Evolutionary conservation across 257 asterid species (phyloP).

Genomic region (Dorcoceras hygrometricum): DNA sequence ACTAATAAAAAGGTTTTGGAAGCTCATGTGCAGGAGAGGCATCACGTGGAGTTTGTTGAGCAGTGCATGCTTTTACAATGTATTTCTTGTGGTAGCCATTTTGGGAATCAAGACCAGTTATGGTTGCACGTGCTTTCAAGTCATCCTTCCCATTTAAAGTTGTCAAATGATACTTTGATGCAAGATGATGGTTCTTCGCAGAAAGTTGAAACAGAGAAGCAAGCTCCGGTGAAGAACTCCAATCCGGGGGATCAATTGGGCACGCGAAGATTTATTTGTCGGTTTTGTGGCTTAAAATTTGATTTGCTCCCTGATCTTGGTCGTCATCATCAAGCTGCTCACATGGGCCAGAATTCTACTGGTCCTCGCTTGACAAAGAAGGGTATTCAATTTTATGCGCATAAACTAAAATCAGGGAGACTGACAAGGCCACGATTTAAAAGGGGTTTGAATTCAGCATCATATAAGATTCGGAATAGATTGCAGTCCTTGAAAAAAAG

Average conservation of each 20-base stretch:
- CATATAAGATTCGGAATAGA: slow-evolving; percentile 71
- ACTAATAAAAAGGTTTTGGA: slow-evolving; percentile 89
- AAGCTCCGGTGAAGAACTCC: slow-evolving; percentile 29
- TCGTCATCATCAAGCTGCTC: slow-evolving; percentile 99
- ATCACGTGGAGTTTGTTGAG: slow-evolving; percentile 81
- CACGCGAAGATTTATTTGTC: slow-evolving; percentile 67
- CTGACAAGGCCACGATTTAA: slow-evolving; percentile 71
- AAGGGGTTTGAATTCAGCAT: slow-evolving; percentile 61
- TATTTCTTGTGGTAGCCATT: slow-evolving; percentile 81
- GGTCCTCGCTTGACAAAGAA: slow-evolving; percentile 69
- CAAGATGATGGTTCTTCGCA: slow-evolving; percentile 32
- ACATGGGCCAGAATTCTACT: slow-evolving; percentile 57
- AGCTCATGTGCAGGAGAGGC: slow-evolving; percentile 92
- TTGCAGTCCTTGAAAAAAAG: slow-evolving; percentile 72
- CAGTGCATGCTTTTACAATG: slow-evolving; percentile 97
- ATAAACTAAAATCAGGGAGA: slow-evolving; percentile 80
- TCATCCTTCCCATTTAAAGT: slow-evolving; percentile 59
- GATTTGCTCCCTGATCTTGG: slow-evolving; percentile 99
- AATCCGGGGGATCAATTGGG: slow-evolving; percentile 45
- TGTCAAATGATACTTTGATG: slow-evolving; percentile 42
- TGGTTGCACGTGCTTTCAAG: slow-evolving; percentile 82
- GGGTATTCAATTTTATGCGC: slow-evolving; percentile 75
- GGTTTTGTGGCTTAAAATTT: slow-evolving; percentile 91
- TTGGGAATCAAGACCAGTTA: slow-evolving; percentile 77
- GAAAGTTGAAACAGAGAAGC: slow-evolving; percentile 36